These are phyloP conservation scores for Arctium lappa DNA, from an alignment of 129 eudicot species.

Conservation along the genomic window DNA sequence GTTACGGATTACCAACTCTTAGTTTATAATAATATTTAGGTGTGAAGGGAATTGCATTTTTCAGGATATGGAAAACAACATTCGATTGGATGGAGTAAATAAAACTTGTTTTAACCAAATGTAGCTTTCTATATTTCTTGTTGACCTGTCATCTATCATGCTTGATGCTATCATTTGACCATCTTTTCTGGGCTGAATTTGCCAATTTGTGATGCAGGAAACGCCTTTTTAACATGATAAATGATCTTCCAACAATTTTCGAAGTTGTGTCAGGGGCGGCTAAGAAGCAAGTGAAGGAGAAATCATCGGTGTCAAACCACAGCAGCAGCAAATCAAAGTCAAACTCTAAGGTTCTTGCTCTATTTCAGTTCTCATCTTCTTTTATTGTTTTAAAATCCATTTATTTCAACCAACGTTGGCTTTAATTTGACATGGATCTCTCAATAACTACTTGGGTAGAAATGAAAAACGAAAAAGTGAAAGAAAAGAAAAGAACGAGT, in stretches of 20 bases:
- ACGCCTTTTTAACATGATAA: constrained; percentile 59
- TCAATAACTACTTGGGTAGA: too few species aligned
- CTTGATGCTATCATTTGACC: background rate
- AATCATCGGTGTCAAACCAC: constrained; percentile 53
- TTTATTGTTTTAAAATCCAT: background rate
- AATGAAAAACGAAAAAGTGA: too few species aligned
- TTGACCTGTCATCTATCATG: background rate
- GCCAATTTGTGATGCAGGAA: constrained; percentile 33
- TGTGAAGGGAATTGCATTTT: too few species aligned
- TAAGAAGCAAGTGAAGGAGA: constrained; percentile 59
- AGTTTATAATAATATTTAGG: too few species aligned
- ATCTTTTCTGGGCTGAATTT: background rate
- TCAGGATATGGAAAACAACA: too few species aligned
- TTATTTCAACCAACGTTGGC: background rate
- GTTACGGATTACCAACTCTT: too few species aligned
- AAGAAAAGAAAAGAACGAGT: too few species aligned
- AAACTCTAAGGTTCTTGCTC: constrained; percentile 37
- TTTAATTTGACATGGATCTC: background rate
- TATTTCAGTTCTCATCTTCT: background rate
- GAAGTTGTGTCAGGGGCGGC: constrained; percentile 60
- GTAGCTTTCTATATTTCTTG: background rate
- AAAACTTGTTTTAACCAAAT: background rate
- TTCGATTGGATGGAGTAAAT: too few species aligned
- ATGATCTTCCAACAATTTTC: constrained; percentile 52
- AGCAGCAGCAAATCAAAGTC: constrained; percentile 64